phyloP scores from a whole-genome alignment of 352 stramenopile species.

The Pythium sukuiense region DNA sequence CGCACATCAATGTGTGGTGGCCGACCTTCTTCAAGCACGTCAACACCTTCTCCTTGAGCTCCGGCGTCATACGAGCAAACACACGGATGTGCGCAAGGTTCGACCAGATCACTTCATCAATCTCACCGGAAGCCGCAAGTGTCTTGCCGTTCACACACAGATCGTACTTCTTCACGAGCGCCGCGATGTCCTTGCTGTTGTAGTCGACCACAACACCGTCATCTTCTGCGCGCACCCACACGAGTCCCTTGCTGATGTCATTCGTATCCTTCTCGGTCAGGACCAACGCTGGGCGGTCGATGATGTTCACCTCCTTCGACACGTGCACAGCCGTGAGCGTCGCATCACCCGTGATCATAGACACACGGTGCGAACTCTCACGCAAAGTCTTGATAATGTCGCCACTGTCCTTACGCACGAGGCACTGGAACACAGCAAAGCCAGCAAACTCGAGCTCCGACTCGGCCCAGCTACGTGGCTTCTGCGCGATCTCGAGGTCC shows the following conservation, averaged over 20 bases:
- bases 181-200: constrained; percentile 54
- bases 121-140: constrained; percentile 64
- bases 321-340: constrained; percentile 97
- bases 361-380: constrained; percentile 90
- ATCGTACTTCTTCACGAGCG: constrained; percentile 79
- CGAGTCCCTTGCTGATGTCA: constrained; percentile 32
- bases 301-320: constrained; percentile 94
- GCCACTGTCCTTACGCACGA: constrained; percentile 96
- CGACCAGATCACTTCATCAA: constrained; percentile 85
- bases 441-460: constrained; percentile 94
- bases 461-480: constrained; percentile 90
- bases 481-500: constrained; percentile 74
- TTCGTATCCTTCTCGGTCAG: constrained; percentile 51
- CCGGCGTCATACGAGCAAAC: constrained; percentile 96
- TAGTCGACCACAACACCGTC: constrained; percentile 70
- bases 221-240: constrained; percentile 85
- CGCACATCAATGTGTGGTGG: constrained; percentile 96
- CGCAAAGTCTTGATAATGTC: constrained; percentile 93
- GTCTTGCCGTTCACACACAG: constrained; percentile 85
- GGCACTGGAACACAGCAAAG: constrained; percentile 90
- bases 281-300: constrained; percentile 76
- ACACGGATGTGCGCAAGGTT: constrained; percentile 85
- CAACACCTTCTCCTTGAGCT: constrained; percentile 97
- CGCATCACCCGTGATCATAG: constrained; percentile 99
- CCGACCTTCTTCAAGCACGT: constrained; percentile 93